Evolutionary conservation across 331 rosid species (phyloP).

Genomic region (Rhamnella rubrinervis): DNA sequence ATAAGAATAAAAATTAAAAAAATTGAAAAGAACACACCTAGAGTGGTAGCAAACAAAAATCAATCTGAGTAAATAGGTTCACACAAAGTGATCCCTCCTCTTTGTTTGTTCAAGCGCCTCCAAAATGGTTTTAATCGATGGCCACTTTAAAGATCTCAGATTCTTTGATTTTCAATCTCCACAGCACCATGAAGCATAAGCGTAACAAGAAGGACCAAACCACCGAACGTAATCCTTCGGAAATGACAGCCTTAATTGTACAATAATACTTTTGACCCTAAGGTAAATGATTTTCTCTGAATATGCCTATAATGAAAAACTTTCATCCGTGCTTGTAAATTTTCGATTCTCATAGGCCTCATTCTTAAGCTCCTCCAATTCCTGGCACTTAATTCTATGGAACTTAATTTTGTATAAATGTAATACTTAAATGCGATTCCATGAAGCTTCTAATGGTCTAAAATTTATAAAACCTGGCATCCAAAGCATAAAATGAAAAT

Average conservation of each 20-base stretch:
- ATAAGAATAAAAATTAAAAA: not conserved
- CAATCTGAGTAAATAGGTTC: not conserved
- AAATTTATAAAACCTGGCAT: too few species aligned
- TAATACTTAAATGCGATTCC: too few species aligned
- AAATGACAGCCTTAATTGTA: not conserved
- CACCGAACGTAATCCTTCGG: conserved; percentile 1
- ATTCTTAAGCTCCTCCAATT: not conserved
- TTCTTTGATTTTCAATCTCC: not conserved
- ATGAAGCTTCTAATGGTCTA: too few species aligned
- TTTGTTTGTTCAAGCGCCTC: too few species aligned
- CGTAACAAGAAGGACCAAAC: not conserved
- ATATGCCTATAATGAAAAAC: not conserved
- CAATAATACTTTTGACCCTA: not conserved
- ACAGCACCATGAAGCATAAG: not conserved
- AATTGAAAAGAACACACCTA: not conserved
- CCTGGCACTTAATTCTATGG: too few species aligned
- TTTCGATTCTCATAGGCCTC: not conserved
- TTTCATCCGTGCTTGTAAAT: conserved; percentile 7
- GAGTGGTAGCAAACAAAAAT: not conserved
- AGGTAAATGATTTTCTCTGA: conserved; percentile 2
- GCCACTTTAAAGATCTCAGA: not conserved
- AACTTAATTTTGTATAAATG: too few species aligned
- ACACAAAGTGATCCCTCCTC: not conserved
- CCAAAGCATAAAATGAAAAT: too few species aligned
- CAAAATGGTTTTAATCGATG: not conserved